These are phyloP conservation scores for Akanthomyces dipterigenus DNA, from an alignment of 2,329 filamentous ascomycete genomes.

Conservation along the genomic window DNA sequence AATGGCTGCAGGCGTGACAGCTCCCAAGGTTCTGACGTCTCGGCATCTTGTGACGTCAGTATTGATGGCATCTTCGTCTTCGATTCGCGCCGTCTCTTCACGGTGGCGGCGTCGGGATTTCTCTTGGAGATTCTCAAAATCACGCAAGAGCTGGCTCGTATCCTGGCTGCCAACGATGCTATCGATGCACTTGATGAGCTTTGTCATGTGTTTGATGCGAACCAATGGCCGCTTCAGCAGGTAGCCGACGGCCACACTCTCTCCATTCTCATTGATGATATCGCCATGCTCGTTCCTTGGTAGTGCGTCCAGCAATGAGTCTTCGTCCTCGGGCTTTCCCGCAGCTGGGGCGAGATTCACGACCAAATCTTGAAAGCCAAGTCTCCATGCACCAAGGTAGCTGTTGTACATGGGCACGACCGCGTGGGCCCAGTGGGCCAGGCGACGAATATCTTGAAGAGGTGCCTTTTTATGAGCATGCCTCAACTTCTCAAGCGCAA, in stretches of 20 bases:
- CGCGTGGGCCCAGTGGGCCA: conserved; percentile 76
- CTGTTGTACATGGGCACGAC: conserved; percentile 74
- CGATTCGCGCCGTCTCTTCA: conserved; percentile 62
- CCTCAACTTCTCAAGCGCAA: conserved; percentile 78
- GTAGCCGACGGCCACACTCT: conserved; percentile 90
- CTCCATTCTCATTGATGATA: conserved; percentile 66
- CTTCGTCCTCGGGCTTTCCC: conserved; percentile 46
- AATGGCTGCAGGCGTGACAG: conserved; percentile 63
- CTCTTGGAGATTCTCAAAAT: conserved; percentile 66
- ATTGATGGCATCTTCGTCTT: conserved; percentile 78
- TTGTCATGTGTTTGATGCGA: conserved; percentile 79
- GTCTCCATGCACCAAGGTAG: conserved; percentile 81
- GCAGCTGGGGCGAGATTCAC: conserved; percentile 78
- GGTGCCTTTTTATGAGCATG: conserved; percentile 75
- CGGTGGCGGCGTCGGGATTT: conserved; percentile 61
- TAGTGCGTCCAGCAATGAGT: conserved; percentile 52
- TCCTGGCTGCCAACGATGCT: conserved; percentile 44
- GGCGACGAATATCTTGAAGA: conserved; percentile 59
- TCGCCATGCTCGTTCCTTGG: conserved; percentile 59
- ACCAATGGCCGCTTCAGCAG: conserved; percentile 84
- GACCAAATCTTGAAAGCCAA: conserved; percentile 91
- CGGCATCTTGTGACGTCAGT: conserved; percentile 77
- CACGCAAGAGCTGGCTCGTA: conserved; percentile 32
- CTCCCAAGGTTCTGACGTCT: conserved; percentile 69
- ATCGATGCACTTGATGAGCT: conserved; percentile 67